phyloP scores from a whole-genome alignment of 306 rosid genomes.

The Elaeagnus macrophylla region DNA sequence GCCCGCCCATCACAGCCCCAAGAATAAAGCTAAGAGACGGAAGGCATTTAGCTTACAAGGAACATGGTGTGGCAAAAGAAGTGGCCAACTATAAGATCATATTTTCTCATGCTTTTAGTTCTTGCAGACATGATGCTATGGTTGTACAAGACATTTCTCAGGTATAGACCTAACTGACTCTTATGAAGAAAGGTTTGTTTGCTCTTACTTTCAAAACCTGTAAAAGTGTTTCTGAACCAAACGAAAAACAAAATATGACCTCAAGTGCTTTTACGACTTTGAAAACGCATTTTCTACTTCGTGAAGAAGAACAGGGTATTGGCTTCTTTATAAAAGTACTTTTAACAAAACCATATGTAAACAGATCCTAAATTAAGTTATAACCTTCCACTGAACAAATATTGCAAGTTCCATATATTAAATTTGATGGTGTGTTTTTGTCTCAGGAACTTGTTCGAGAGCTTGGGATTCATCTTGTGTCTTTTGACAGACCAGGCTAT shows the following conservation, averaged over 20 bases:
- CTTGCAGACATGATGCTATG: slow-evolving; percentile 19
- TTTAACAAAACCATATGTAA: too few relatives aligned
- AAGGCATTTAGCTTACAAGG: slow-evolving; percentile 57
- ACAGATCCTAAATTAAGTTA: too few relatives aligned
- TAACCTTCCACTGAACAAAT: not conserved
- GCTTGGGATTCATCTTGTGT: slow-evolving; percentile 28
- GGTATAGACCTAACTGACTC: slow-evolving; percentile 1
- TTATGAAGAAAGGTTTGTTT: too few relatives aligned
- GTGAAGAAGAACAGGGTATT: too few relatives aligned
- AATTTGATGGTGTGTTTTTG: not conserved
- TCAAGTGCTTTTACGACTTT: too few relatives aligned
- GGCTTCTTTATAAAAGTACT: too few relatives aligned
- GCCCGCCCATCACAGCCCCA: slow-evolving; percentile 42
- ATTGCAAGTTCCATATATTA: not conserved
- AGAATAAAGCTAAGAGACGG: slow-evolving; percentile 58
- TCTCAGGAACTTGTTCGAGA: slow-evolving; percentile 31
- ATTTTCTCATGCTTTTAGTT: slow-evolving; percentile 32
- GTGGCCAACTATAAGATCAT: slow-evolving; percentile 38
- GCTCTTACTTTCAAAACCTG: too few relatives aligned
- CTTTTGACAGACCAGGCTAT: slow-evolving; percentile 42
- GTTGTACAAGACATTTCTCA: slow-evolving; percentile 10
- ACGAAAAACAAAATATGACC: too few relatives aligned
- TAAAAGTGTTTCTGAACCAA: too few relatives aligned
- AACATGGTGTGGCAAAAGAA: slow-evolving; percentile 38
- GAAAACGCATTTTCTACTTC: too few relatives aligned